Percentiles rank a stretch among this genome's conserved stretches.
Evolutionary conservation across 306 rosid species (phyloP).

Genomic region (Cyclanthera cordifolia): DNA sequence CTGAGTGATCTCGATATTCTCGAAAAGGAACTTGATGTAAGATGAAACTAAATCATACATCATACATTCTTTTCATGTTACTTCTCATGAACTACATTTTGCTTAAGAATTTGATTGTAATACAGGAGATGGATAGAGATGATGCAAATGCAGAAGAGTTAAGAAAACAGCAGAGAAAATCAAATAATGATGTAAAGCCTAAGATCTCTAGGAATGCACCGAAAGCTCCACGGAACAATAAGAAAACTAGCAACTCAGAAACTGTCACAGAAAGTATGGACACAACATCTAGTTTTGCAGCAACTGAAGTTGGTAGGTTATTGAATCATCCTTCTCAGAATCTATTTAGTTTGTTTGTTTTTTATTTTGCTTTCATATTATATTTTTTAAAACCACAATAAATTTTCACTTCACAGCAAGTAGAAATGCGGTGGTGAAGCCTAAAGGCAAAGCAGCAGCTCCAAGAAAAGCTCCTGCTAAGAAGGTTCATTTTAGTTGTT

Average conservation of each 20-base stretch:
- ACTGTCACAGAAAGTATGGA: slow-evolving; percentile 28
- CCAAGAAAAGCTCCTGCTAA: slow-evolving; percentile 44
- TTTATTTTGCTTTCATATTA: not conserved
- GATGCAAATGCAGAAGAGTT: slow-evolving; percentile 47
- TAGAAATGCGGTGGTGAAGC: slow-evolving; percentile 34
- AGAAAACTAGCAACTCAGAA: slow-evolving; percentile 44
- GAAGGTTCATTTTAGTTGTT: slow-evolving; percentile 18
- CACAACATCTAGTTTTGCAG: slow-evolving; percentile 27
- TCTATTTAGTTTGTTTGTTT: not conserved
- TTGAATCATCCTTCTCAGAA: not conserved
- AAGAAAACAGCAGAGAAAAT: slow-evolving; percentile 35
- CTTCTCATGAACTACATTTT: not conserved
- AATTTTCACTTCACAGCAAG: slow-evolving; percentile 32
- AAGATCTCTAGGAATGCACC: slow-evolving; percentile 35
- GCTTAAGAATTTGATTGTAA: not conserved
- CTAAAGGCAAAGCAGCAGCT: slow-evolving; percentile 40
- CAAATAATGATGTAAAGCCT: slow-evolving; percentile 21
- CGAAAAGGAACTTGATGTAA: slow-evolving; percentile 64
- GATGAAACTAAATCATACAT: not conserved
- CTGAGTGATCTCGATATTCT: slow-evolving; percentile 60
- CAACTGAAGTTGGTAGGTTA: slow-evolving; percentile 53
- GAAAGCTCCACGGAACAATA: slow-evolving; percentile 50
- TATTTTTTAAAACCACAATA: not conserved
- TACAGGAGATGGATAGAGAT: slow-evolving; percentile 56
- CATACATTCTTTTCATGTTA: not conserved